Percentiles rank a stretch among this genome's conserved stretches.
Conservation (phyloP, 208 protist genomes). For the Trypanosoma melophagium region DNA sequence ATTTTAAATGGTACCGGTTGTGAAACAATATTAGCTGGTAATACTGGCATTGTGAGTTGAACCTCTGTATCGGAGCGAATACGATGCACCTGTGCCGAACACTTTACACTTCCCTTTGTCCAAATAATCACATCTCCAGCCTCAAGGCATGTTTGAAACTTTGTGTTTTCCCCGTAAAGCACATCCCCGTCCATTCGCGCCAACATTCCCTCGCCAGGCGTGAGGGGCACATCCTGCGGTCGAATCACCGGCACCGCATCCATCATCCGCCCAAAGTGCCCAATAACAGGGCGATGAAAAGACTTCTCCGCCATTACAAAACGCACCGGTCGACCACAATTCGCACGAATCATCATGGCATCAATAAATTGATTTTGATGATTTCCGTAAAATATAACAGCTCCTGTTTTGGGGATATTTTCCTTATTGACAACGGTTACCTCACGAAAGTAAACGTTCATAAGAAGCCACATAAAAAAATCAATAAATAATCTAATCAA, state of each 20-base stretch:
- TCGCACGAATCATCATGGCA: constrained; percentile 87
- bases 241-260: constrained; percentile 91
- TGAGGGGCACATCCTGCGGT: constrained; percentile 86
- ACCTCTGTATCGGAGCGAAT: constrained; percentile 74
- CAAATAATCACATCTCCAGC: constrained; percentile 81
- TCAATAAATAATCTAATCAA: constrained; percentile 62
- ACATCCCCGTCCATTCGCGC: constrained; percentile 40
- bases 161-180: constrained; percentile 67
- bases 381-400: constrained; percentile 93
- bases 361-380: constrained; percentile 94
- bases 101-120: constrained; percentile 36
- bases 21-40: constrained; percentile 42
- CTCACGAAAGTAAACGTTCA: constrained; percentile 92
- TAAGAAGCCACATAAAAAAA: constrained; percentile 85
- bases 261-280: constrained; percentile 81
- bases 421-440: constrained; percentile 86
- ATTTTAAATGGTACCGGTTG: constrained; percentile 63
- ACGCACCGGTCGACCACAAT: constrained; percentile 71
- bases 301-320: constrained; percentile 94
- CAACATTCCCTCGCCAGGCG: constrained; percentile 53
- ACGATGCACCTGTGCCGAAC: constrained; percentile 60
- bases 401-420: constrained; percentile 86
- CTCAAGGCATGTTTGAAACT: constrained; percentile 55
- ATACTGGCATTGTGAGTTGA: constrained; percentile 67
- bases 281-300: constrained; percentile 78